These are phyloP conservation scores for Stropharia rugosoannulata DNA, from an alignment of 768 basidiomycete genomes.

Conservation along the genomic window DNA sequence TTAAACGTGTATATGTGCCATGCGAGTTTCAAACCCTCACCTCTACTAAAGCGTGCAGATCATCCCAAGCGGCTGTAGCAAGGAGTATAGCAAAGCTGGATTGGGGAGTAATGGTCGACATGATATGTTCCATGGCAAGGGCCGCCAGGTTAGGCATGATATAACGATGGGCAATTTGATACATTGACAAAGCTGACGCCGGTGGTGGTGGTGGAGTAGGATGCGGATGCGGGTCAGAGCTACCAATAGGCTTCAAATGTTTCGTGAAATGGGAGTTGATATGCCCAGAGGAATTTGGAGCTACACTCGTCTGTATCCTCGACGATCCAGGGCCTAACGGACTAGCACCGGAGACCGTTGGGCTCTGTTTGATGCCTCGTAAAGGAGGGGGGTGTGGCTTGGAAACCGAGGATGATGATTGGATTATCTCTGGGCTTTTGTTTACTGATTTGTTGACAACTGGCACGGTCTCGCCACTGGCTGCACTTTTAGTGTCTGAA, in stretches of 20 bases:
- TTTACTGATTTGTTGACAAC: constrained; percentile 28
- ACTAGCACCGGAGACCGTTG: too few relatives aligned
- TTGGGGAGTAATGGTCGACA: constrained; percentile 64
- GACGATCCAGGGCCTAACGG: too few relatives aligned
- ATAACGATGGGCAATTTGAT: constrained; percentile 78
- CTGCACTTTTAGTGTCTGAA: constrained; percentile 46
- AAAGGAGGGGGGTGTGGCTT: neutral
- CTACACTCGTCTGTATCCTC: too few relatives aligned
- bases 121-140: constrained; percentile 72
- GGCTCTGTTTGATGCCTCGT: too few relatives aligned
- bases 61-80: constrained; percentile 68
- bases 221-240: constrained; percentile 69
- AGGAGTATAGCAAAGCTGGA: constrained; percentile 68
- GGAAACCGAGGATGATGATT: constrained; percentile 15
- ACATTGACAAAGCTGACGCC: constrained; percentile 73
- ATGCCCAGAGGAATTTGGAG: too few relatives aligned
- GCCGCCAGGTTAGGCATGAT: constrained; percentile 61
- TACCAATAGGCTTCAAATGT: constrained; percentile 27
- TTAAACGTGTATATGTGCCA: neutral
- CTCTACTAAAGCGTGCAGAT: constrained; percentile 59
- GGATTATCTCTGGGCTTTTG: constrained; percentile 27
- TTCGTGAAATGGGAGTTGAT: constrained; percentile 32
- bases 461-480: constrained; percentile 49
- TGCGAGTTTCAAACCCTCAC: constrained; percentile 30
- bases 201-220: constrained; percentile 61